phyloP scores from a whole-genome alignment of 108 stramenopile species.

The Cylindrotheca closterium region DNA sequence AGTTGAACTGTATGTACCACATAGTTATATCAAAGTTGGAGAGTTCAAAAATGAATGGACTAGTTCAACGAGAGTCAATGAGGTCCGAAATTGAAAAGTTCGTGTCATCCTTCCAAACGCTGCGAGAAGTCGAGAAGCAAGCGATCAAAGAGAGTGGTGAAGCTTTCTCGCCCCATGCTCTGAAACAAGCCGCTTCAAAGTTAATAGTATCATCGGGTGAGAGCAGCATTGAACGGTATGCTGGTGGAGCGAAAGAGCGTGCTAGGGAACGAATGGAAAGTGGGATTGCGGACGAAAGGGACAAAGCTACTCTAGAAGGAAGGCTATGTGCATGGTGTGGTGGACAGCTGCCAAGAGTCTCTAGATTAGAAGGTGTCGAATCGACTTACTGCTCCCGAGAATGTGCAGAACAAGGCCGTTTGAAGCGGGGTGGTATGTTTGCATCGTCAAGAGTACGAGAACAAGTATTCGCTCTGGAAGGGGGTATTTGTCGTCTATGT shows the following conservation, averaged over 20 bases:
- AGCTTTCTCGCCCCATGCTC: constrained; percentile 28
- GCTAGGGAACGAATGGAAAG: constrained; percentile 41
- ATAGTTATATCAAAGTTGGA: no score
- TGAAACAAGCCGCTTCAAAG: constrained; percentile 34
- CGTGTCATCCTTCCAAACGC: constrained; percentile 38
- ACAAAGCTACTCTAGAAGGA: constrained; percentile 43
- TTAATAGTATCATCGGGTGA: constrained; percentile 21
- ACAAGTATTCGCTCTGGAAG: constrained; percentile 61
- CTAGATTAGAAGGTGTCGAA: constrained; percentile 20
- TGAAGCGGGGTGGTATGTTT: constrained; percentile 59
- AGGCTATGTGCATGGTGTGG: constrained; percentile 63
- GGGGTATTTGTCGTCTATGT: constrained; percentile 41
- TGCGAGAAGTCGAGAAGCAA: constrained; percentile 64
- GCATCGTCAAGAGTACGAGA: constrained; percentile 44
- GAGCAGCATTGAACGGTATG: constrained; percentile 46
- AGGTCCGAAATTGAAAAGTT: constrained; percentile 43
- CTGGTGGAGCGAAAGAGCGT: constrained; percentile 66
- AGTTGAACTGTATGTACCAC: no score
- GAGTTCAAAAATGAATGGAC: no score
- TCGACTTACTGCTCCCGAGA: constrained; percentile 59
- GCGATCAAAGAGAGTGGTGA: constrained; percentile 42
- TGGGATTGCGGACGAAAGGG: constrained; percentile 40
- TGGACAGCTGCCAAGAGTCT: constrained; percentile 14
- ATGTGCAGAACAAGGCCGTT: constrained; percentile 64
- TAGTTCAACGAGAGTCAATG: background rate